Base-by-base conservation (phyloP, 148 eudicot genomes). In the Fallopia convolvulus region DNA sequence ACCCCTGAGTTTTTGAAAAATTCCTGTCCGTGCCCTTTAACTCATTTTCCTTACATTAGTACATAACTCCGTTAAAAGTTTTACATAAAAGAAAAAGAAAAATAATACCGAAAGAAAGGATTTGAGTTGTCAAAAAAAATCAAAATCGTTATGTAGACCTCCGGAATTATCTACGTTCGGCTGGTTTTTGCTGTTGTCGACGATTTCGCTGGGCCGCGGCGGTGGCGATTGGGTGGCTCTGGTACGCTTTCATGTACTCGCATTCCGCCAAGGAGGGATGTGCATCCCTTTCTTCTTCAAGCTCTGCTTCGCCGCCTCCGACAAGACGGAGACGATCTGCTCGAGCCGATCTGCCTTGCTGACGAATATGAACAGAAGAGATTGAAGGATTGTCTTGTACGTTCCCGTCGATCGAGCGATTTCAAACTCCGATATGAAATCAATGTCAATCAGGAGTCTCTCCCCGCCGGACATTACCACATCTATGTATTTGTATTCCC, bases 401-500 rank as follows among this genome's bases (percentile, higher is more conserved):
- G 56, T 72, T 5, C 81, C 72, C 0, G 90, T 87, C 7, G 90
- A 76, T 55, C 93, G 77, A 11, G 90, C 93, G 12, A 89, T 84
- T 75, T 84, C 90, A 36, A 89, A 89, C 82, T 89, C 89, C 0
- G 93, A 86, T 81, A 81, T 75, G 85, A 89, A 89, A 79, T 89
- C 93, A 0, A 88, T 74, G 76, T 89, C 93, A 52, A 89, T 81
- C 40, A 89, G 15, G 21, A 88, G 2, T 40, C 93, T 84, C 60
- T 85, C 87, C 17, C 75, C 80, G 41, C 79, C 80, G 17, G 55
- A 2, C 7, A 82, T 65, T 30, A 78, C 75, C 72, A 80, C 87
- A 20, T 86, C 89, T 68, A 84, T 82, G 66, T 82, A 86, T 26
- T 86, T 87, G 23, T 86, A 84, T 36, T 79, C 84, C 7, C 75